Evolutionary conservation across 2,329 filamentous ascomycete species (phyloP).

Genomic region (Talaromyces sp.): DNA sequence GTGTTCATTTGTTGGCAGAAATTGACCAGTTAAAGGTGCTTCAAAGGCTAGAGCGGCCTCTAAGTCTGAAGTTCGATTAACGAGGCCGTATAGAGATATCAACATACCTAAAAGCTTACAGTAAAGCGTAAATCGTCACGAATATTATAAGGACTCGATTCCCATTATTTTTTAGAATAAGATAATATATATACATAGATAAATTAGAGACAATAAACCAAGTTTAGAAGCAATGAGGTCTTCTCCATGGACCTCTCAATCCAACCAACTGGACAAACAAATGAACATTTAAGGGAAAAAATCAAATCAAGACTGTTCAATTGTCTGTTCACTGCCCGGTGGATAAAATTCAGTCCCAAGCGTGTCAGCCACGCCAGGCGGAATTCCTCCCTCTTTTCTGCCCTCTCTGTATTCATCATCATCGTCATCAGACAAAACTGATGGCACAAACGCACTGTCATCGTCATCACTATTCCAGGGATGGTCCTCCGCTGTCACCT

Average conservation of each 20-base stretch:
- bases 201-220: too few relatives aligned
- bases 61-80: too few relatives aligned
- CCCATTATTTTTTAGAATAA: too few relatives aligned
- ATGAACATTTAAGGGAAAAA: background rate
- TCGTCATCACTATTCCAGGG: constrained; percentile 28
- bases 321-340: background rate
- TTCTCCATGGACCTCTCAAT: too few relatives aligned
- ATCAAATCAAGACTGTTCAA: background rate
- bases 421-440: constrained; percentile 9
- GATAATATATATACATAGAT: too few relatives aligned
- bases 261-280: background rate
- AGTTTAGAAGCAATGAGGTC: too few relatives aligned
- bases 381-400: constrained; percentile 1
- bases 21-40: too few relatives aligned
- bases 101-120: background rate
- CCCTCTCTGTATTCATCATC: background rate
- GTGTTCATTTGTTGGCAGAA: background rate
- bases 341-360: background rate
- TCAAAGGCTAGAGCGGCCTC: too few relatives aligned
- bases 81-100: too few relatives aligned
- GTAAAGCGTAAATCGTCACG: background rate
- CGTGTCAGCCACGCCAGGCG: background rate
- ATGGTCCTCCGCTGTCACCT: constrained; percentile 35
- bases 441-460: constrained; percentile 6
- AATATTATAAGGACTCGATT: too few relatives aligned